phyloP scores from a whole-genome alignment of 2,329 filamentous ascomycete genomes.

The Cercospora sp. region DNA sequence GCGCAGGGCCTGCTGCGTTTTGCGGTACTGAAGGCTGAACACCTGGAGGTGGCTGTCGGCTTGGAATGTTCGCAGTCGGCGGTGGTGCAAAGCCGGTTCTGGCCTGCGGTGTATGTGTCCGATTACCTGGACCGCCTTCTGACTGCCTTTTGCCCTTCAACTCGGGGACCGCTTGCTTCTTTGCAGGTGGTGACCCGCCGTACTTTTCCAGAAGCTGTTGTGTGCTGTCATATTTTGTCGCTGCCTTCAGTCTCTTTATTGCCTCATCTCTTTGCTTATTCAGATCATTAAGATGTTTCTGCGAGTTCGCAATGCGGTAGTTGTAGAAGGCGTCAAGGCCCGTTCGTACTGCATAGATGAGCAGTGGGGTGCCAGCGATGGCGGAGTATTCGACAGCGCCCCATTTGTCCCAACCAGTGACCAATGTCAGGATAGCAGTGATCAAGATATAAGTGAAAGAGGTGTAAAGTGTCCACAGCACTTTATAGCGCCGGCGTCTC shows the following conservation, averaged over 20 bases:
- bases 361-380: slow-evolving; percentile 69
- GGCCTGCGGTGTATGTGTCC: slow-evolving; percentile 42
- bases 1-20: slow-evolving; percentile 11
- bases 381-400: slow-evolving; percentile 74
- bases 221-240: slow-evolving; percentile 94
- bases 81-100: slow-evolving; percentile 62
- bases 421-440: slow-evolving; percentile 75
- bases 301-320: slow-evolving; percentile 72
- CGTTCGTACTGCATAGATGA: slow-evolving; percentile 74
- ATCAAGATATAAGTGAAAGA: slow-evolving; percentile 88
- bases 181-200: slow-evolving; percentile 60
- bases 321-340: slow-evolving; percentile 71
- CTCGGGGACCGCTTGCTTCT: slow-evolving; percentile 38
- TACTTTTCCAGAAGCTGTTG: slow-evolving; percentile 93
- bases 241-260: slow-evolving; percentile 90
- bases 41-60: slow-evolving; percentile 33
- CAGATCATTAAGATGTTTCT: slow-evolving; percentile 69
- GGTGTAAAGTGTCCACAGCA: slow-evolving; percentile 87
- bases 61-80: slow-evolving; percentile 65
- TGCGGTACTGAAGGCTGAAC: slow-evolving; percentile 11
- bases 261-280: slow-evolving; percentile 79
- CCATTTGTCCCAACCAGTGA: slow-evolving; percentile 81
- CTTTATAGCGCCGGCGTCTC: slow-evolving; percentile 74
- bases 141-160: slow-evolving; percentile 40
- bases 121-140: slow-evolving; percentile 21